Evolutionary conservation across 768 basidiomycete species (phyloP).

Genomic region (Phanerochaete sordida): DNA sequence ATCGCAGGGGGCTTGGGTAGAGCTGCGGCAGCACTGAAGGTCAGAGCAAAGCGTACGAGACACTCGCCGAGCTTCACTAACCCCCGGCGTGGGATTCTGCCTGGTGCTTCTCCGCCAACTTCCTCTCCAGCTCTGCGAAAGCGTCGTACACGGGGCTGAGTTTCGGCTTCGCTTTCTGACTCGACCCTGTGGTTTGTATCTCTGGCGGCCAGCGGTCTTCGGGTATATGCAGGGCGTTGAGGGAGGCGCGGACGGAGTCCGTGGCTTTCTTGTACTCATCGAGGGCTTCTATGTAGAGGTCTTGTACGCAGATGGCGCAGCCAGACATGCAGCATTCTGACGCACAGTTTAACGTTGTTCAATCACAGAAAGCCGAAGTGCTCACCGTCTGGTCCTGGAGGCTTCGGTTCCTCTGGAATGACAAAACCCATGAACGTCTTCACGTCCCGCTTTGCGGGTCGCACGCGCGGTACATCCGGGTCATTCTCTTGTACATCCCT

Average conservation of each 20-base stretch:
- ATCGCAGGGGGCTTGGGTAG: not conserved
- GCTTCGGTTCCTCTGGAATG: slow-evolving; percentile 58
- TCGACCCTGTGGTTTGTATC: slow-evolving; percentile 29
- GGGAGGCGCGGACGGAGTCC: slow-evolving; percentile 42
- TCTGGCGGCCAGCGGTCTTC: slow-evolving; percentile 61
- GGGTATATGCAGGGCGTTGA: slow-evolving; percentile 47
- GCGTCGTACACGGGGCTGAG: slow-evolving; percentile 48
- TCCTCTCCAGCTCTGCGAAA: slow-evolving; percentile 70
- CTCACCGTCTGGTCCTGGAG: slow-evolving; percentile 67
- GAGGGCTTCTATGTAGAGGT: slow-evolving; percentile 76
- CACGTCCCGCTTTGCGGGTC: slow-evolving; percentile 8
- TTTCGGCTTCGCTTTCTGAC: slow-evolving; percentile 10
- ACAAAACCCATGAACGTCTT: slow-evolving; percentile 48
- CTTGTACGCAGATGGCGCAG: slow-evolving; percentile 90
- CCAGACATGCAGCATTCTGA: slow-evolving; percentile 95
- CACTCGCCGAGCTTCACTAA: slow-evolving; percentile 2
- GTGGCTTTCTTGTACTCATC: slow-evolving; percentile 58
- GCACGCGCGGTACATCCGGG: slow-evolving; percentile 1
- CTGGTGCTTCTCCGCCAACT: slow-evolving; percentile 46
- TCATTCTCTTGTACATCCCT: slow-evolving; percentile 10
- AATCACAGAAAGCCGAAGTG: not conserved
- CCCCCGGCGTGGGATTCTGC: slow-evolving; percentile 6
- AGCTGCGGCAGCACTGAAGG: not conserved
- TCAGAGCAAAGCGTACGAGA: not conserved
- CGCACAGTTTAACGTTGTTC: not conserved